Percentiles rank a stretch among this genome's conserved stretches.
These are phyloP conservation scores for Elasticomyces elasticus DNA, from an alignment of 495 filamentous ascomycete species.

Conservation along the genomic window DNA sequence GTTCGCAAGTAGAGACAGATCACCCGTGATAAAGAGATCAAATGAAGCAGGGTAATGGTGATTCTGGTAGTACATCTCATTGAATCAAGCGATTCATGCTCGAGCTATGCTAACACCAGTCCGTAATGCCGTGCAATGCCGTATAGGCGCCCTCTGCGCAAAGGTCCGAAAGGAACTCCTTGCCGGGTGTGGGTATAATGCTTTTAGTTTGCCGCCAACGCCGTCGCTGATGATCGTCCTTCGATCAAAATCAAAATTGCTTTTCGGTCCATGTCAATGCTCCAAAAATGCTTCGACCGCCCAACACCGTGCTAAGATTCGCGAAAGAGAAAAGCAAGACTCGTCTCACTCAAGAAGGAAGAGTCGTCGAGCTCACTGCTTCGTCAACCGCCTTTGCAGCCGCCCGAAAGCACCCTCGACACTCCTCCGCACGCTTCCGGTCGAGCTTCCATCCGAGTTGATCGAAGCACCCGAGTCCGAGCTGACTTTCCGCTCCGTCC, in stretches of 20 bases:
- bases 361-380: slow-evolving; percentile 4
- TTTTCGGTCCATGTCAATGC: no score
- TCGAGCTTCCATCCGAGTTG: slow-evolving; percentile 8
- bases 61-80: no score
- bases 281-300: no score
- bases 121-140: neutral
- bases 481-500: neutral
- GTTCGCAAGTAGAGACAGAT: no score
- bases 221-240: neutral
- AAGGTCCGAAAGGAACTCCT: neutral
- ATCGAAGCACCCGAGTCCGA: slow-evolving; percentile 3
- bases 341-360: neutral
- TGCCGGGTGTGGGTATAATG: slow-evolving; percentile 1
- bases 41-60: no score
- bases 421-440: slow-evolving; percentile 11
- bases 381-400: slow-evolving; percentile 11
- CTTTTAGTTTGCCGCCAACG: neutral
- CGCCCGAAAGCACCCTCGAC: slow-evolving; percentile 15
- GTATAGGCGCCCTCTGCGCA: slow-evolving; percentile 3
- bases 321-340: no score
- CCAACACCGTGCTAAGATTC: neutral
- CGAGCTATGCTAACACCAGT: neutral
- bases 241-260: neutral
- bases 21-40: no score
- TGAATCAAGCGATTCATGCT: neutral